These are phyloP conservation scores for Solanum dulcamara DNA, from an alignment of 257 asterid species.

Conservation along the genomic window DNA sequence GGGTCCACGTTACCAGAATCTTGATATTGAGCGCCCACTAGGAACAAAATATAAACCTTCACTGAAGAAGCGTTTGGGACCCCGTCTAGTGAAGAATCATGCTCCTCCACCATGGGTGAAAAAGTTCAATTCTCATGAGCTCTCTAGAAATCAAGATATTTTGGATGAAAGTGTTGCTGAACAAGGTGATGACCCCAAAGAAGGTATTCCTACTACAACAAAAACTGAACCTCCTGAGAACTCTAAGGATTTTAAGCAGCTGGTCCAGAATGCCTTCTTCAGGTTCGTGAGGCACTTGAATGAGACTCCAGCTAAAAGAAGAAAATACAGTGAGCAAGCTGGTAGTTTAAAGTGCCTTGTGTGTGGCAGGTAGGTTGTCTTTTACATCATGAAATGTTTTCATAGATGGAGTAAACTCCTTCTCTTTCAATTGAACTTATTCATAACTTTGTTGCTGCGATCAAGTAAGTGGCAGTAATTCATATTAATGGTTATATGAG, in stretches of 20 bases:
- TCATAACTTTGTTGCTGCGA: not conserved
- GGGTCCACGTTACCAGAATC: constrained; percentile 38
- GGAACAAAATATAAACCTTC: constrained; percentile 28
- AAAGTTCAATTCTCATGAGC: constrained; percentile 9
- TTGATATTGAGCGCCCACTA: constrained; percentile 39
- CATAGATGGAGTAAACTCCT: constrained; percentile 22
- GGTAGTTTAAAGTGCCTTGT: constrained; percentile 62
- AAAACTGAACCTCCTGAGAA: constrained; percentile 53
- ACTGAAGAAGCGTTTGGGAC: constrained; percentile 43
- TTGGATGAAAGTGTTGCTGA: constrained; percentile 15
- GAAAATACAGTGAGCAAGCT: constrained; percentile 33
- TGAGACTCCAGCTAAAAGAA: constrained; percentile 42
- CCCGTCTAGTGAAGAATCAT: constrained; percentile 25
- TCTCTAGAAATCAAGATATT: constrained; percentile 12
- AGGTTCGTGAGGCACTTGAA: constrained; percentile 52
- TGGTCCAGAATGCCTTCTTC: constrained; percentile 47
- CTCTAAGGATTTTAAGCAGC: constrained; percentile 59
- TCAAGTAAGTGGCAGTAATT: constrained; percentile 10
- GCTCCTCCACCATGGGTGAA: constrained; percentile 41
- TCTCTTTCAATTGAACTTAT: constrained; percentile 14
- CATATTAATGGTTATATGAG: constrained; percentile 5
- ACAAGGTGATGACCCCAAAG: constrained; percentile 22
- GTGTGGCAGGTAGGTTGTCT: constrained; percentile 80
- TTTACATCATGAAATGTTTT: constrained; percentile 26
- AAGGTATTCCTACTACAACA: constrained; percentile 15